Evolutionary conservation across 78 protist species (phyloP).

Genomic region (Mastigamoeba balamuthi): DNA sequence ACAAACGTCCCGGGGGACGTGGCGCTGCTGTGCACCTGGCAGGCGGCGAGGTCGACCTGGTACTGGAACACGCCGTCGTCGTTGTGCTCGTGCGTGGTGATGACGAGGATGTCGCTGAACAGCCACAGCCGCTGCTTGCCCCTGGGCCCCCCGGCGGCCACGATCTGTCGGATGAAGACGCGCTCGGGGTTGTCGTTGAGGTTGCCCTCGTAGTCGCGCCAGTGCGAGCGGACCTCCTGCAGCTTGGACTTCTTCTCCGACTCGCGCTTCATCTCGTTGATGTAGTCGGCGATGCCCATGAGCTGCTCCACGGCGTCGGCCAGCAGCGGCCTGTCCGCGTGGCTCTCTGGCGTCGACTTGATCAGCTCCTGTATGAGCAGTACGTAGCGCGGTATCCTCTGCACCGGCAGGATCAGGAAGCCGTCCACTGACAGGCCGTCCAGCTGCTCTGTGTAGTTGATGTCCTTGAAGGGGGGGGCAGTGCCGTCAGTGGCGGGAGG

Average conservation of each 20-base stretch:
- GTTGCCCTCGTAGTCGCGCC: too few relatives aligned
- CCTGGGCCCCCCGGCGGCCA: too few relatives aligned
- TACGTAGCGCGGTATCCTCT: constrained; percentile 43
- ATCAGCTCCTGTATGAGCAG: constrained; percentile 33
- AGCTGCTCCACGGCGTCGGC: constrained; percentile 19
- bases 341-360: constrained; percentile 12
- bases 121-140: too few relatives aligned
- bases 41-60: too few relatives aligned
- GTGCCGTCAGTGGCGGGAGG: not conserved
- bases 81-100: too few relatives aligned
- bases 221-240: too few relatives aligned
- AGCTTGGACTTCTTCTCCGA: constrained; percentile 6
- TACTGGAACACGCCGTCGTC: too few relatives aligned
- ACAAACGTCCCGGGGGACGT: too few relatives aligned
- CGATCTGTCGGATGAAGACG: too few relatives aligned
- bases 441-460: not conserved
- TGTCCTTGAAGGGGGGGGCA: constrained; percentile 18
- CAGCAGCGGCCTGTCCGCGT: constrained; percentile 4
- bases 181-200: too few relatives aligned
- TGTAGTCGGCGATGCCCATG: constrained; percentile 15
- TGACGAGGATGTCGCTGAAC: too few relatives aligned
- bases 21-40: too few relatives aligned
- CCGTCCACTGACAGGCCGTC: constrained; percentile 32
- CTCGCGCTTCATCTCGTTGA: constrained; percentile 8
- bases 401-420: constrained; percentile 49